Evolutionary conservation across 176 grass and related monocot species (phyloP).

Genomic region (Cocos nucifera): DNA sequence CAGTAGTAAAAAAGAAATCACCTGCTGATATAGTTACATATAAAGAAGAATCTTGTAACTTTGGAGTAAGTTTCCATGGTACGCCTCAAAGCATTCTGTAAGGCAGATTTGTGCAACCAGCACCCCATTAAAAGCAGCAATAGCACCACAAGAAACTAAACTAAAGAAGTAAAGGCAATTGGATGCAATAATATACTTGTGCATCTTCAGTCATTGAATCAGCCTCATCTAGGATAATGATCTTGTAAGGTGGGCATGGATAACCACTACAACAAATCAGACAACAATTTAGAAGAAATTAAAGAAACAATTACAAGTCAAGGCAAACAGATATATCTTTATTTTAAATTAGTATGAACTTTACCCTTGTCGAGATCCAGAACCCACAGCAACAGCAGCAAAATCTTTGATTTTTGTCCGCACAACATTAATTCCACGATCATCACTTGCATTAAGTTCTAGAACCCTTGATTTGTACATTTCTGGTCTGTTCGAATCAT

Average conservation of each 20-base stretch:
- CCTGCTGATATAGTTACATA: constrained; percentile 99
- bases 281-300: neutral
- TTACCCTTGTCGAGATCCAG: constrained; percentile 41
- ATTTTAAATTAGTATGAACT: neutral
- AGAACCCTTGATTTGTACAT: constrained; percentile 89
- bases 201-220: constrained; percentile 99
- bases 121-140: neutral
- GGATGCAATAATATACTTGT: constrained; percentile 46
- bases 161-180: constrained; percentile 9
- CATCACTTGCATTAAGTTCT: constrained; percentile 99
- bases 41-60: constrained; percentile 99
- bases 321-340: neutral
- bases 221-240: constrained; percentile 98
- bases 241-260: constrained; percentile 95
- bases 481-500: constrained; percentile 47
- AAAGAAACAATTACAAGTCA: neutral
- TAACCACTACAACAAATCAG: constrained; percentile 46
- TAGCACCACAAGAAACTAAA: constrained; percentile 14
- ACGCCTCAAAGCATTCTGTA: constrained; percentile 78
- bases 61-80: constrained; percentile 87
- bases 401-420: constrained; percentile 95
- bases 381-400: constrained; percentile 92
- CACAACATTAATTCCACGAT: constrained; percentile 98
- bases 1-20: constrained; percentile 26
- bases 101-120: constrained; percentile 9